Percentiles rank a stretch among this genome's conserved stretches.
These are phyloP conservation scores for Agastache rugosa DNA, from an alignment of 257 asterid genomes.

Conservation along the genomic window DNA sequence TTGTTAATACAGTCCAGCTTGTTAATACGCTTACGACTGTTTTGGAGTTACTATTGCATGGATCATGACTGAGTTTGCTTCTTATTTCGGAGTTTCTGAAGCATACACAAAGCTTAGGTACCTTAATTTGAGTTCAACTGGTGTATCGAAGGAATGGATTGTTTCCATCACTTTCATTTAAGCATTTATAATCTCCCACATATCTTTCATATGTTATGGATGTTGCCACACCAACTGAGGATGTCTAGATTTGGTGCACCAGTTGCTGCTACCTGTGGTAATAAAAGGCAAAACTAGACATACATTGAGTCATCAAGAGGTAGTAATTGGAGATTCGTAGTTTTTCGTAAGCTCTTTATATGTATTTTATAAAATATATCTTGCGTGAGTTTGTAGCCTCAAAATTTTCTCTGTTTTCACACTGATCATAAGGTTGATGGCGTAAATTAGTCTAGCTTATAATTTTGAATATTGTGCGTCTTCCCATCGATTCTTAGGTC, in stretches of 20 bases:
- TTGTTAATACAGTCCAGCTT: too few species aligned
- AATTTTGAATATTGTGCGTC: neutral
- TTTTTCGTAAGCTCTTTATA: neutral
- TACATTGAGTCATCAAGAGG: slow-evolving; percentile 95
- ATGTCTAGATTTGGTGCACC: slow-evolving; percentile 80
- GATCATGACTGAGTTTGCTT: slow-evolving; percentile 79
- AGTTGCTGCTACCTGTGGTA: slow-evolving; percentile 80
- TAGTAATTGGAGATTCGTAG: slow-evolving; percentile 39
- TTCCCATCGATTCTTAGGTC: slow-evolving; percentile 51
- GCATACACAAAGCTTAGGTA: slow-evolving; percentile 90
- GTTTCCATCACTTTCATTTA: slow-evolving; percentile 5
- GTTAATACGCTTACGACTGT: too few species aligned
- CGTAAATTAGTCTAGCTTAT: slow-evolving; percentile 16
- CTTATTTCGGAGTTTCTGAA: slow-evolving; percentile 90
- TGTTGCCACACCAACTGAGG: slow-evolving; percentile 96
- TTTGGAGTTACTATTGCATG: slow-evolving; percentile 70
- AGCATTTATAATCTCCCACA: slow-evolving; percentile 44
- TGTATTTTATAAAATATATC: neutral
- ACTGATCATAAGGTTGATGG: neutral
- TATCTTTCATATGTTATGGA: slow-evolving; percentile 95
- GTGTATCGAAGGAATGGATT: slow-evolving; percentile 7
- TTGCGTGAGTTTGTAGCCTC: neutral
- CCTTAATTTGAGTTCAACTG: slow-evolving; percentile 15
- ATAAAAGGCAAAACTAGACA: slow-evolving; percentile 64
- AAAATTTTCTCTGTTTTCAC: neutral